phyloP scores from a whole-genome alignment of 495 filamentous ascomycete species.

The Geoglossum glabrum region DNA sequence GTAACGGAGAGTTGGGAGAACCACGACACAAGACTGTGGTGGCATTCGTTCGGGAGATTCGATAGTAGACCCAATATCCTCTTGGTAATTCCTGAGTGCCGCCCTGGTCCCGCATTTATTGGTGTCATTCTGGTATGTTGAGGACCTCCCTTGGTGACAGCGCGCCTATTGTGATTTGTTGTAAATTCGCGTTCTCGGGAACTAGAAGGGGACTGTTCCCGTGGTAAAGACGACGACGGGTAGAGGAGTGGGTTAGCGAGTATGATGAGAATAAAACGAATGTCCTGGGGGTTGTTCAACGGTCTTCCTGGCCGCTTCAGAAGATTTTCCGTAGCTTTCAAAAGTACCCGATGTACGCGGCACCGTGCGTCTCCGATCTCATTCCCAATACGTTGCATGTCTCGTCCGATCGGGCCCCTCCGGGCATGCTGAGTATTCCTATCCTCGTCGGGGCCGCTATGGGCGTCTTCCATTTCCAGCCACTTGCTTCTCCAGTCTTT shows the following conservation, averaged over 20 bases:
- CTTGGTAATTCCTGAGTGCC: conserved; percentile 73
- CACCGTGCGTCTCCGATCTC: conserved; percentile 45
- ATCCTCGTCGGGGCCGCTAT: background rate
- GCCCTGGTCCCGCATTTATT: conserved; percentile 23
- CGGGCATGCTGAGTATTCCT: no score
- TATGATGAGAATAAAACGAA: conserved; percentile 67
- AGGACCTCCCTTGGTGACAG: background rate
- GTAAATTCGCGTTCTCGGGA: background rate
- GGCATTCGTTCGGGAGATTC: conserved; percentile 54
- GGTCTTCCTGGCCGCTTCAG: conserved; percentile 67
- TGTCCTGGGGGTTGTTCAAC: conserved; percentile 46
- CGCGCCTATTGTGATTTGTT: background rate
- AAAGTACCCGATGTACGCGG: conserved; percentile 44
- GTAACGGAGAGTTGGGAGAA: conserved; percentile 49
- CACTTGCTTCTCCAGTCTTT: conserved; percentile 33
- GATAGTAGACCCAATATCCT: conserved; percentile 64
- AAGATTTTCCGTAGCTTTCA: conserved; percentile 68
- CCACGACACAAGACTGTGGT: conserved; percentile 73
- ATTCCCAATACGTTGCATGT: conserved; percentile 31
- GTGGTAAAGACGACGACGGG: conserved; percentile 13
- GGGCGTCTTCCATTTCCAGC: conserved; percentile 20
- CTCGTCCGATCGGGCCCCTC: conserved; percentile 9
- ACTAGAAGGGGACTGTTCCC: background rate
- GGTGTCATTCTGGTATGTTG: conserved; percentile 5
- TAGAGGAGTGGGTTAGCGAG: conserved; percentile 65